Conservation (phyloP, 2,329 filamentous ascomycete species). For the Fusarium austroafricanum region DNA sequence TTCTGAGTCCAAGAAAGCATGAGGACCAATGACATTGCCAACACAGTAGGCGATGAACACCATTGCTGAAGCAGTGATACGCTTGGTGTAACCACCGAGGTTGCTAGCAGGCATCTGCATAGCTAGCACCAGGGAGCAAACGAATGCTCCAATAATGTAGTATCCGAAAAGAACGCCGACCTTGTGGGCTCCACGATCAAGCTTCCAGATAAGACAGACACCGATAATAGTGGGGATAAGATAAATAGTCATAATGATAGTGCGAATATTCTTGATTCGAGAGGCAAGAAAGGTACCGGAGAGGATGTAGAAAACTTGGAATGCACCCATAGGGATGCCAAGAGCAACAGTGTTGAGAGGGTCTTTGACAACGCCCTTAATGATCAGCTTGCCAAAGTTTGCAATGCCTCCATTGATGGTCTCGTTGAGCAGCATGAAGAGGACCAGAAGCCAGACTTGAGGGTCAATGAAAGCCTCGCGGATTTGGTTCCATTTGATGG, state of each 20-base stretch:
- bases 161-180: slow-evolving; percentile 63
- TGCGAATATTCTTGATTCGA: slow-evolving; percentile 60
- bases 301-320: slow-evolving; percentile 64
- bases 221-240: slow-evolving; percentile 63
- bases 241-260: slow-evolving; percentile 62
- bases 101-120: slow-evolving; percentile 64
- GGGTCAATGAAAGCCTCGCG: slow-evolving; percentile 61
- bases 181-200: slow-evolving; percentile 53
- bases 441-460: slow-evolving; percentile 63
- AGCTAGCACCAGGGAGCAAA: slow-evolving; percentile 63
- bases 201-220: slow-evolving; percentile 60
- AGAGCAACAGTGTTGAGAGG: slow-evolving; percentile 57
- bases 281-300: slow-evolving; percentile 63
- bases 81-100: slow-evolving; percentile 61
- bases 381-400: slow-evolving; percentile 65
- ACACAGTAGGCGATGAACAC: slow-evolving; percentile 59
- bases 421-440: slow-evolving; percentile 68
- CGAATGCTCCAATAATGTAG: slow-evolving; percentile 62
- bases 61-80: slow-evolving; percentile 58
- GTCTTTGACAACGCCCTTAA: slow-evolving; percentile 58
- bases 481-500: slow-evolving; percentile 61
- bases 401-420: slow-evolving; percentile 64
- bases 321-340: slow-evolving; percentile 65
- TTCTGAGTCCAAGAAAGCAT: slow-evolving; percentile 58
- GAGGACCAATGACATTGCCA: slow-evolving; percentile 39